Conservation (phyloP, 2,329 filamentous ascomycete species). For the Claviceps cyperi region DNA sequence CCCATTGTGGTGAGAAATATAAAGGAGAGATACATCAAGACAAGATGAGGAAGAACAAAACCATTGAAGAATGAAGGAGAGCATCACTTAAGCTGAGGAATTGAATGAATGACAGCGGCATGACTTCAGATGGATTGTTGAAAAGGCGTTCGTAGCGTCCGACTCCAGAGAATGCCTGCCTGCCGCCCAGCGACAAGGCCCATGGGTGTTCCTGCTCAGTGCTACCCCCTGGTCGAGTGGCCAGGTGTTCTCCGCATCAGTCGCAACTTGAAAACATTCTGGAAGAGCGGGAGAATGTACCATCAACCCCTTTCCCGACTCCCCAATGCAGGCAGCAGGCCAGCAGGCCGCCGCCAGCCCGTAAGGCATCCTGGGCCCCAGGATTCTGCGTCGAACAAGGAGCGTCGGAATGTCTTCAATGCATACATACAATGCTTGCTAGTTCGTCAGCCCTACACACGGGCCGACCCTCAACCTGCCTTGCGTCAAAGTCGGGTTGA, state of each 20-base stretch:
- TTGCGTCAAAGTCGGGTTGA: constrained; percentile 1
- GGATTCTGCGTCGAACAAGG: constrained; percentile 5
- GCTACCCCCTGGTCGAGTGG: constrained; percentile 1
- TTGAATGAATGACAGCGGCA: too few species aligned
- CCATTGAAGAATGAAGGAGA: neutral
- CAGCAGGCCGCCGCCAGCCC: neutral
- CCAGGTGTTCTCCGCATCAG: constrained; percentile 1
- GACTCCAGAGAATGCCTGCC: too few species aligned
- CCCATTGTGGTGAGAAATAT: neutral
- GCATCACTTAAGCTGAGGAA: neutral
- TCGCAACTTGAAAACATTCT: constrained; percentile 5
- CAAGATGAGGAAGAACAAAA: neutral
- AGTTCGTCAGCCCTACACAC: constrained; percentile 6
- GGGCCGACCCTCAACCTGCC: constrained; percentile 6
- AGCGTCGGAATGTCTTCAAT: constrained; percentile 6
- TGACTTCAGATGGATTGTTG: too few species aligned
- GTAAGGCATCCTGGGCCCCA: constrained; percentile 3
- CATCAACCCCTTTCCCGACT: neutral
- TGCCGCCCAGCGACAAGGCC: neutral
- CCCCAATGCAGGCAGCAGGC: too few species aligned
- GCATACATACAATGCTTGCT: constrained; percentile 1
- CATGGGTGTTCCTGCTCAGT: neutral
- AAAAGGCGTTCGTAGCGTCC: too few species aligned
- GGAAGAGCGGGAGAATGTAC: constrained; percentile 3
- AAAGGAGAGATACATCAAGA: neutral